Base-by-base conservation (phyloP, 1,139 yeast genomes). In the Pichia cactophila region DNA sequence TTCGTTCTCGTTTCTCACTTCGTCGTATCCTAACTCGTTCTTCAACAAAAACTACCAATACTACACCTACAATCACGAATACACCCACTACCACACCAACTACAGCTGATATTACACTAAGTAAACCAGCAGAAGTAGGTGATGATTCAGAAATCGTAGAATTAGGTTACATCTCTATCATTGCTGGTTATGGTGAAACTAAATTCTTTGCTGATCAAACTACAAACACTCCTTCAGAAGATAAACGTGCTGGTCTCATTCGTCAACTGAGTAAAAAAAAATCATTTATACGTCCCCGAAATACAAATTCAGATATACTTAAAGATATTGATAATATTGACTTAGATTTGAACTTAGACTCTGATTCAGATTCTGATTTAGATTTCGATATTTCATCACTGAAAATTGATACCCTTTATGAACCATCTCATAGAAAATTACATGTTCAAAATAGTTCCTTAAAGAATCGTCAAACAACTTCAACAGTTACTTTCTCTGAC, bases 401-500 rank as follows among this genome's bases (percentile, higher is more conserved):
- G 20, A n/a, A 35, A n/a, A 35, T 35, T 35, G 23, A 16, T 9
- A 9, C 38, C 38, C 7, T 35, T 35, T 11, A 31, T 31, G 35
- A 31, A 31, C 35, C 35, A 11, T n/a, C 35, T 12, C 35, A 31
- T 5, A 31, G 35, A 14, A 10, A n/a, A 12, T 3, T 10, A 5
- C 4, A n/a, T 10, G 9, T 16, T 35, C 20, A 35, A 35, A 7
- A 8, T 11, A 16, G 38, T 11, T 16, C 12, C 4, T 35, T 17
- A 7, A 35, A 35, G 16, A 3, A 16, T 6, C 20, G 38, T 16
- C 23, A 35, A 8, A 35, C 46, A 43, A n/a, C 39, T 43, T 29
- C 79, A 74, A 31, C 53, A 54, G 80, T 76, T 33, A 54, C 55
- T 39, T 78, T 78, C 55, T 69, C 78, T n/a, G 69, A 72, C 52